Base-by-base conservation (phyloP, 129 eudicot genomes). In the Centrapalus pauciflorus region DNA sequence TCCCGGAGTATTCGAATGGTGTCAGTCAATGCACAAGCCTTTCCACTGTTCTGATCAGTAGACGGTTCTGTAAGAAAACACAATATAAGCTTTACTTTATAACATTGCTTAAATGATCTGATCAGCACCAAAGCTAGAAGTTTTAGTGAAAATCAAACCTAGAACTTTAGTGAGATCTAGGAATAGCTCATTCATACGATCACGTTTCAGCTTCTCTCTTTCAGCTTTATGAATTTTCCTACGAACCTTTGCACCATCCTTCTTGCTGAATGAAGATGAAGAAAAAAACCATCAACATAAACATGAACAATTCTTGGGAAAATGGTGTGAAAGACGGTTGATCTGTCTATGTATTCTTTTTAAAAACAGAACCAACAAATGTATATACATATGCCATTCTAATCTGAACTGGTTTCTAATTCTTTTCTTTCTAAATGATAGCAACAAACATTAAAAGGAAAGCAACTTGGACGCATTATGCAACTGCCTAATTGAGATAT, bases 121-220 rank as follows among this genome's bases (percentile, higher is more conserved):
- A n/a, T n/a, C n/a, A n/a, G 27, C 38, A 55, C 55, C 6, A 17
- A 57, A 14, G 13, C 8, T 62, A 24, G 9, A 21, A 9, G n/a
- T n/a, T n/a, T n/a, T n/a, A n/a, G 52, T 33, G 17, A 65, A 57
- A 41, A 3, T 17, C 70, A 54, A 41, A 90, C 97, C 97, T 43
- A 90, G 76, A 52, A 74, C 72, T 40, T 75, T 77, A 13, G 70
- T 77, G 7, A 90, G 89, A 25, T 82, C 81, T 30, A 56, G 25
- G 66, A 90, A 90, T 52, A 81, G 69, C 1, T 61, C 86, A 62
- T 90, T 90, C 89, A 90, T 76, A 35, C 65, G 81, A 69, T 87
- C 95, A 55, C 97, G 95, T 63, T 87, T 90, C 79, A 71, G 61
- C 70, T 79, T 90, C 87, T 90, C 97, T 74, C 95, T 82, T 56